Evolutionary conservation across 176 grass and related monocot species (phyloP), one percentile per base, ranked within the genome.

Genomic region (Puya raimondii): DNA sequence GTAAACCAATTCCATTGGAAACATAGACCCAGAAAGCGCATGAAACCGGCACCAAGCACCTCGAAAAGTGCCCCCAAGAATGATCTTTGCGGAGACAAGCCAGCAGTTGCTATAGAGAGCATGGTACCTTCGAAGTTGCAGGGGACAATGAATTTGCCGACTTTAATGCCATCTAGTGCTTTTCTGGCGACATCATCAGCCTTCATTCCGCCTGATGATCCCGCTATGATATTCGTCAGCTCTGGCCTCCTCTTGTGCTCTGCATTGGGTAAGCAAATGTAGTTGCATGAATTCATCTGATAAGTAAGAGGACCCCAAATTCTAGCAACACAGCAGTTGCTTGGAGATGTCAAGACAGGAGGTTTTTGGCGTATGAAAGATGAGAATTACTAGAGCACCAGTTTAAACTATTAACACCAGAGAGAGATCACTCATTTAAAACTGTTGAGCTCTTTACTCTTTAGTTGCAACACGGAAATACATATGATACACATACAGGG

Each of bases 1-100:
- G 76, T 85, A 72, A 92, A 99, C 94, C 89, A 99, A 74, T 88
- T 99, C 82, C 87, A 99, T 15, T 88, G 89, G 78, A 81, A 91
- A 73, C 78, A 83, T 12, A 99, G 57, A 47, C 70, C 94, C 25
- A 64, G 9, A 49, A 93, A 88, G 33, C 94, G 77, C 94, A 99
- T 99, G 8, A 88, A 53, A 76, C 94, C 87, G 53, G 72, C 80
- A 21, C 82, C 79, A 67, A 93, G 23, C 27, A 99, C 82, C 80
- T 93, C 94, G 18, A 83, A 11, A 47, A 93, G 74, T 53, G 82
- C 89, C 51, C 64, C 80, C 71, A 86, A 14, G 0, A 66, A 69
- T 16, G 94, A 99, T 70, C 89, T 91, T 72, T 99, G 94, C 0
- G 94, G 89, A 15, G 94, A 91, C 67, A 99, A 64, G 76, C 94